Evolutionary conservation across 108 stramenopile species (phyloP).

Genomic region (Phaeodactylum tricornutum): DNA sequence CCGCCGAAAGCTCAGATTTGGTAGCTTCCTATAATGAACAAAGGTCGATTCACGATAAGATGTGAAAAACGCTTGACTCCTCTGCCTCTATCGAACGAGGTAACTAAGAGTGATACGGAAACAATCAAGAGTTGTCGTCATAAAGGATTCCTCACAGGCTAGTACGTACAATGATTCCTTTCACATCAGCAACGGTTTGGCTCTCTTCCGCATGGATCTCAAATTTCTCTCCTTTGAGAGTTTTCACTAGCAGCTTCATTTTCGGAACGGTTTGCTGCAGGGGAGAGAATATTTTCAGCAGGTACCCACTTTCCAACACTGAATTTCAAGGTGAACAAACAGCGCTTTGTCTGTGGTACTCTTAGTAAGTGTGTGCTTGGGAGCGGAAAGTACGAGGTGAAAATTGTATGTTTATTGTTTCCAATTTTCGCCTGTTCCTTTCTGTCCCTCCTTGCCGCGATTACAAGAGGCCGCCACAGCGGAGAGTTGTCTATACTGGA

Average conservation of each 20-base stretch:
- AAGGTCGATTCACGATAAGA: background rate
- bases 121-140: background rate
- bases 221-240: conserved; percentile 82
- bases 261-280: conserved; percentile 3
- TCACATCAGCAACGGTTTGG: conserved; percentile 50
- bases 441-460: no score
- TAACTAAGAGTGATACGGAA: background rate
- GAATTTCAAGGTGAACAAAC: background rate
- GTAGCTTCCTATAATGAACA: conserved; percentile 35
- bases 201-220: conserved; percentile 63
- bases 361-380: no score
- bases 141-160: background rate
- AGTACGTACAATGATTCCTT: conserved; percentile 68
- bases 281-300: no score
- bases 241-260: conserved; percentile 85
- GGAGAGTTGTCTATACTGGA: no score
- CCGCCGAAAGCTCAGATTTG: conserved; percentile 65
- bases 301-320: no score
- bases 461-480: no score
- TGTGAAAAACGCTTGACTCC: background rate
- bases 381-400: no score
- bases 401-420: no score
- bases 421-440: no score
- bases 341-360: background rate
- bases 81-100: background rate